Evolutionary conservation across 163 green algal species (phyloP).

Genomic region (Chlamydomonas reinhardtii): DNA sequence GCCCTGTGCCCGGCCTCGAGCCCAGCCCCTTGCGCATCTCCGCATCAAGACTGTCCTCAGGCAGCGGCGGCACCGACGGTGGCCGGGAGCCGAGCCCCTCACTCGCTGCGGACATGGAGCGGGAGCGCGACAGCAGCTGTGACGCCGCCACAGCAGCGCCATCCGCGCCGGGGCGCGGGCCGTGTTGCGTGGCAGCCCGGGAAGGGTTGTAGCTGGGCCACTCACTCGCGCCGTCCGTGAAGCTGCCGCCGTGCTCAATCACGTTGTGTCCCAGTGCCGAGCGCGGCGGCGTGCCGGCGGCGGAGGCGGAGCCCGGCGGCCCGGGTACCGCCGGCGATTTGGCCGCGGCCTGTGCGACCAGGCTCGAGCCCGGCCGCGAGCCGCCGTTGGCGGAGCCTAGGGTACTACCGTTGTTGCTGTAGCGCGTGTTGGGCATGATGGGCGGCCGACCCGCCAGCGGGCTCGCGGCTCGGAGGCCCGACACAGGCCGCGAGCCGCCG

Average conservation of each 20-base stretch:
- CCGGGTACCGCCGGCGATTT: no score
- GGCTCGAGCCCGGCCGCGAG: no score
- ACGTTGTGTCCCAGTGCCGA: no score
- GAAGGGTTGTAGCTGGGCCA: conserved; percentile 41
- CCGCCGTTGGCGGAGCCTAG: not conserved
- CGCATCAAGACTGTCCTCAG: conserved; percentile 17
- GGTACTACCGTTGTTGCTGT: conserved; percentile 16
- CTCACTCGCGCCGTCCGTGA: not conserved
- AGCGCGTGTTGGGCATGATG: conserved; percentile 35
- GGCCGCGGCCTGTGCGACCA: no score
- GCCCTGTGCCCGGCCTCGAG: not conserved
- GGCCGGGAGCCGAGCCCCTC: not conserved
- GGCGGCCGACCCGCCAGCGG: conserved; percentile 15
- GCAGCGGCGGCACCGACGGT: not conserved
- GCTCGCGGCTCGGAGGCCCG: not conserved
- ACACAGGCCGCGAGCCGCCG: no score
- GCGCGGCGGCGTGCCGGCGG: no score
- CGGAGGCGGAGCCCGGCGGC: no score
- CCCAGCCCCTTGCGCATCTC: conserved; percentile 34
- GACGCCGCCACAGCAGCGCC: not conserved
- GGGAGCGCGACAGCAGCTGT: conserved; percentile 6
- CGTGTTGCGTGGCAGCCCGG: not conserved
- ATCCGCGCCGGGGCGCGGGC: no score
- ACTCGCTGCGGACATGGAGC: not conserved
- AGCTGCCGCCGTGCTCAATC: conserved; percentile 2